Conservation (phyloP, 768 basidiomycete genomes). For the Hysterangium stoloniferum region DNA sequence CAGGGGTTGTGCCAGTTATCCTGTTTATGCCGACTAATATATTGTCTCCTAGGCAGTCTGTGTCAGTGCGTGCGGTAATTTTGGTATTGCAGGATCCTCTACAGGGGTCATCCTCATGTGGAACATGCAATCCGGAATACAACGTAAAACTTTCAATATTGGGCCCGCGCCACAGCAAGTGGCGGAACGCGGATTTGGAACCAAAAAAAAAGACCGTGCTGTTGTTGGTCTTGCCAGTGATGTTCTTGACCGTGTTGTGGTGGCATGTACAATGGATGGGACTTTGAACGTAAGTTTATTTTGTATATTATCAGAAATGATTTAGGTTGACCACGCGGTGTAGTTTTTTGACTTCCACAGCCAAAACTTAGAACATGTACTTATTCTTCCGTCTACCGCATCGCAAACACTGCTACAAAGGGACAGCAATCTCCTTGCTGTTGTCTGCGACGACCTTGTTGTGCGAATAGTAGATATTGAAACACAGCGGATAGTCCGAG, state of each 20-base stretch:
- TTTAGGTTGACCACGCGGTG: neutral
- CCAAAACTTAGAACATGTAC: slow-evolving; percentile 58
- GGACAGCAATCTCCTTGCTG: slow-evolving; percentile 78
- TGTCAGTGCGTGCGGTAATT: slow-evolving; percentile 94
- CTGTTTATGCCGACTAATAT: neutral
- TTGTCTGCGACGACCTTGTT: slow-evolving; percentile 77
- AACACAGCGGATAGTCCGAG: slow-evolving; percentile 80
- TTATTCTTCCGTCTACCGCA: slow-evolving; percentile 60
- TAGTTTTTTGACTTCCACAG: slow-evolving; percentile 98
- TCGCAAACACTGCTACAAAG: slow-evolving; percentile 71
- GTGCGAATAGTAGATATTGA: slow-evolving; percentile 90
- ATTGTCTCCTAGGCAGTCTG: slow-evolving; percentile 54
- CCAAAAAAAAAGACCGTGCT: slow-evolving; percentile 39
- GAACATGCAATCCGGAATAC: slow-evolving; percentile 95
- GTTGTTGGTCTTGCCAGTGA: slow-evolving; percentile 85
- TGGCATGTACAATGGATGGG: slow-evolving; percentile 85
- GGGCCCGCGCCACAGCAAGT: slow-evolving; percentile 55
- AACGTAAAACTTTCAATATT: slow-evolving; percentile 67
- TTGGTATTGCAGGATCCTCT: slow-evolving; percentile 79
- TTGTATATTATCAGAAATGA: neutral
- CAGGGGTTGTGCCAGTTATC: slow-evolving; percentile 12
- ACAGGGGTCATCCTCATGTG: slow-evolving; percentile 80
- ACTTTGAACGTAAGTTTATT: slow-evolving; percentile 65
- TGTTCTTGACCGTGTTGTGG: slow-evolving; percentile 69
- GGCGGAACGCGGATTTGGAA: slow-evolving; percentile 29